A percentile compares a stretch with the other conserved stretches of the same genome.
These are phyloP conservation scores for Cyclotella distinguenda DNA, from an alignment of 108 stramenopile species.

Conservation along the genomic window DNA sequence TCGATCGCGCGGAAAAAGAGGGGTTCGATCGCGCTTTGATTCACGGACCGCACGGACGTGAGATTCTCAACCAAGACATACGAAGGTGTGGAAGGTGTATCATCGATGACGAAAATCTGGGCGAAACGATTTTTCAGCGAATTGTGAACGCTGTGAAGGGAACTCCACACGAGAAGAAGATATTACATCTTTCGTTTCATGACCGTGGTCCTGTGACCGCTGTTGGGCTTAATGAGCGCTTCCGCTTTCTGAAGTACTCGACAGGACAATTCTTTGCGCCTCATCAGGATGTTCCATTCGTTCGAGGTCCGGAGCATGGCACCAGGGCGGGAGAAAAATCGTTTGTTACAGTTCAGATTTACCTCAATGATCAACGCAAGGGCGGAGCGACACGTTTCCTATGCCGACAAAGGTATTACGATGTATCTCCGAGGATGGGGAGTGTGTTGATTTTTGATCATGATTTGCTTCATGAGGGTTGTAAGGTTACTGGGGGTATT, in stretches of 20 bases:
- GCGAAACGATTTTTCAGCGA: conserved; percentile 6
- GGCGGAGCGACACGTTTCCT: conserved; percentile 27
- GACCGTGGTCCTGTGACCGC: conserved; percentile 2
- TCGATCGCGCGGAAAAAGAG: no score
- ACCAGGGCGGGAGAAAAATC: conserved; percentile 18
- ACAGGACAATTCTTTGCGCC: conserved; percentile 22
- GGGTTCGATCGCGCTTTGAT: conserved; percentile 9
- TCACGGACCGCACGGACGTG: neutral
- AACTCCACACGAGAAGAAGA: conserved; percentile 12
- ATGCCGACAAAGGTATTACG: conserved; percentile 1
- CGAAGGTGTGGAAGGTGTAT: conserved; percentile 16
- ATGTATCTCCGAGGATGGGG: conserved; percentile 30
- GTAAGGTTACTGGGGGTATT: conserved; percentile 19
- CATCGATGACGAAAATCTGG: conserved; percentile 11
- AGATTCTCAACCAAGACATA: neutral
- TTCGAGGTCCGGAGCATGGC: conserved; percentile 13
- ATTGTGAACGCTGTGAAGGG: conserved; percentile 7
- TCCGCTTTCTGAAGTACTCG: conserved; percentile 23
- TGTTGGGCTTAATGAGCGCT: conserved; percentile 33
- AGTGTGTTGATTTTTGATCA: conserved; percentile 43
- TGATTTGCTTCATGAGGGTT: conserved; percentile 38
- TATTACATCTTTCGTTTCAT: neutral
- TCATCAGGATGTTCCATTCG: conserved; percentile 21
- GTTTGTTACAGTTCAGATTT: conserved; percentile 21
- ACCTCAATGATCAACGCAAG: conserved; percentile 27